Conservation (phyloP, 371 early-diverging fungal genomes). For the Apophysomyces ossiformis region DNA sequence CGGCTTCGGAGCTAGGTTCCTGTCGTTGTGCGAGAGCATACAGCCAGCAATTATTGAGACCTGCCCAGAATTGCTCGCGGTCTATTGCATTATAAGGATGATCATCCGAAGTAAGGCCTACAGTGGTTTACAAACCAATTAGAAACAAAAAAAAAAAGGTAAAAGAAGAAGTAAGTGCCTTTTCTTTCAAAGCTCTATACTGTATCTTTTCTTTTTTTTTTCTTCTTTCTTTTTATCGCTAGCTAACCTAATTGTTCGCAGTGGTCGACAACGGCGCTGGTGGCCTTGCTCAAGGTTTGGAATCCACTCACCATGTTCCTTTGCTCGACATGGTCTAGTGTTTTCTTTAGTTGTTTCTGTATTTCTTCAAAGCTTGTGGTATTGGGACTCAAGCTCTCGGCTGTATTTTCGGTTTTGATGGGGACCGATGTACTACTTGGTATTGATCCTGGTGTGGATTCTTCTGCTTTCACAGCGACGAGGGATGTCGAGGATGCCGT, state of each 20-base stretch:
- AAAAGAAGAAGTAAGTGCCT: background rate
- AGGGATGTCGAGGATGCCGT: background rate
- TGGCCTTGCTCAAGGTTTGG: conserved; percentile 72
- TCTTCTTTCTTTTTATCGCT: too few species aligned
- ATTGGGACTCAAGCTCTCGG: conserved; percentile 17
- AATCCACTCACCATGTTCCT: conserved; percentile 74
- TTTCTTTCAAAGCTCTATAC: background rate
- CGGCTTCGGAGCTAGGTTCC: conserved; percentile 60
- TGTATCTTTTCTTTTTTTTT: background rate
- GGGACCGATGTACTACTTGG: background rate
- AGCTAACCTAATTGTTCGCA: conserved; percentile 67
- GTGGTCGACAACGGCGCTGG: conserved; percentile 72
- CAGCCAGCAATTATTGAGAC: conserved; percentile 82
- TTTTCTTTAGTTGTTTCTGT: conserved; percentile 73
- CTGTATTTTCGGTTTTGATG: background rate
- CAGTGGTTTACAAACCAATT: background rate
- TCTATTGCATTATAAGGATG: conserved; percentile 59
- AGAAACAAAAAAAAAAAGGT: background rate
- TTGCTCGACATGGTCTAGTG: conserved; percentile 69
- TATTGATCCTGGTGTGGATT: background rate
- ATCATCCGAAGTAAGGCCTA: conserved; percentile 60
- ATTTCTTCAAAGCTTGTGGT: conserved; percentile 67
- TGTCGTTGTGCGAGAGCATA: conserved; percentile 71
- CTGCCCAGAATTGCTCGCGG: conserved; percentile 78
- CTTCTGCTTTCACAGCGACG: background rate